Percentiles rank a stretch among this genome's conserved stretches.
phyloP scores from a whole-genome alignment of 164 flowering plant genomes.

The Aristolochia contorta region DNA sequence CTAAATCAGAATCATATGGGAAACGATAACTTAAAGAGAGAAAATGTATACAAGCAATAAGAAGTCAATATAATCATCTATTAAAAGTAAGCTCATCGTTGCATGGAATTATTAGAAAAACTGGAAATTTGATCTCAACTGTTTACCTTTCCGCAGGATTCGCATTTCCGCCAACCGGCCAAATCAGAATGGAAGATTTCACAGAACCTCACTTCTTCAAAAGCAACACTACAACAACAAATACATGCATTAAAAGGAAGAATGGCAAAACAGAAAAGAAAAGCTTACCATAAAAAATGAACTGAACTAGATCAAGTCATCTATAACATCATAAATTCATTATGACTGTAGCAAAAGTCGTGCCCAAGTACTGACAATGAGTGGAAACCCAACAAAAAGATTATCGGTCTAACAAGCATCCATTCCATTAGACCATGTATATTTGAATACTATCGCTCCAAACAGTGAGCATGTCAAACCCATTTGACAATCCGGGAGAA shows the following conservation, averaged over 20 bases:
- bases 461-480: too few species aligned
- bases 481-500: too few species aligned
- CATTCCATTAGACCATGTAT: too few species aligned
- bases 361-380: too few species aligned
- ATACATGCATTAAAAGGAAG: background rate
- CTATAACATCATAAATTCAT: background rate
- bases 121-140: background rate
- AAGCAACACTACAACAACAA: slow-evolving; percentile 41
- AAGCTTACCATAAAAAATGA: background rate
- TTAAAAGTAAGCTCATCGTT: too few species aligned
- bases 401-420: too few species aligned
- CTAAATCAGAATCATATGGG: background rate
- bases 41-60: background rate
- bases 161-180: slow-evolving; percentile 88
- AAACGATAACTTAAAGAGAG: background rate
- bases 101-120: background rate
- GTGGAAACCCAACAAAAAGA: too few species aligned
- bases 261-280: background rate
- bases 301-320: background rate
- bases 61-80: too few species aligned
- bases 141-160: slow-evolving; percentile 77
- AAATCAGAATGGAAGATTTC: slow-evolving; percentile 60
- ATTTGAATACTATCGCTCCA: too few species aligned
- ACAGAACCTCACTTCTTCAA: slow-evolving; percentile 41
- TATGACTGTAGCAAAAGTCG: background rate